Percentiles rank a stretch among this genome's conserved stretches.
phyloP scores from a whole-genome alignment of 2,329 filamentous ascomycete species.

The Ophiostoma australiae region DNA sequence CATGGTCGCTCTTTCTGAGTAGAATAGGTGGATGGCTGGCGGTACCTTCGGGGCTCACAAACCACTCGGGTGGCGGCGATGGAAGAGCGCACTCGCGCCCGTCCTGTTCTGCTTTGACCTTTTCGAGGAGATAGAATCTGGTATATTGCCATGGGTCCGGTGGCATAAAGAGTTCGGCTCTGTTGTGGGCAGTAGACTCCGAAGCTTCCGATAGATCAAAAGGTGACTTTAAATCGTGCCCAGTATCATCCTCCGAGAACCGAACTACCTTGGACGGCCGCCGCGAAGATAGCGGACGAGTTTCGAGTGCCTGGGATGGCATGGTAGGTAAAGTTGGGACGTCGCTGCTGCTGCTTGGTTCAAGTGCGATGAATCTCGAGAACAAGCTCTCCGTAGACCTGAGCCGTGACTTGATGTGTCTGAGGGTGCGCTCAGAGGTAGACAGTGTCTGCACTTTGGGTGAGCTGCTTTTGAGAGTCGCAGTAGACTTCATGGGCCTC shows the following conservation, averaged over 20 bases:
- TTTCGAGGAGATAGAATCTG: conserved; percentile 25
- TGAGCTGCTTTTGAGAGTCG: neutral
- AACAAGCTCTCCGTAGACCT: conserved; percentile 27
- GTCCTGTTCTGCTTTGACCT: conserved; percentile 22
- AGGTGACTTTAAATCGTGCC: neutral
- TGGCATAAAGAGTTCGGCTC: neutral
- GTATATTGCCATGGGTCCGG: conserved; percentile 26
- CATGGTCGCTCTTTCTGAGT: conserved; percentile 12
- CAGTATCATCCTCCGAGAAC: conserved; percentile 23
- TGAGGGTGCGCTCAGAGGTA: conserved; percentile 15
- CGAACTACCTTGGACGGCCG: conserved; percentile 27
- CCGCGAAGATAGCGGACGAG: conserved; percentile 1
- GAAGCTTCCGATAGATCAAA: neutral
- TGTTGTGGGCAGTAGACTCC: neutral
- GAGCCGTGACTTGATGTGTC: conserved; percentile 22
- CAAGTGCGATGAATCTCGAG: conserved; percentile 23
- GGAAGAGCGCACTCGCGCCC: conserved; percentile 22
- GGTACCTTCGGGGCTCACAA: neutral
- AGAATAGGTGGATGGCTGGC: conserved; percentile 11
- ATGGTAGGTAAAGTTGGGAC: neutral
- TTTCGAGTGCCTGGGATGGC: neutral
- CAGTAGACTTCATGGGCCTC: conserved; percentile 19
- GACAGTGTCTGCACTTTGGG: neutral
- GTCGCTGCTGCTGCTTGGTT: neutral
- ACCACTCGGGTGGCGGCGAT: conserved; percentile 22